phyloP scores from a whole-genome alignment of 148 eudicot genomes.

The Tetragonia tetragonoides region DNA sequence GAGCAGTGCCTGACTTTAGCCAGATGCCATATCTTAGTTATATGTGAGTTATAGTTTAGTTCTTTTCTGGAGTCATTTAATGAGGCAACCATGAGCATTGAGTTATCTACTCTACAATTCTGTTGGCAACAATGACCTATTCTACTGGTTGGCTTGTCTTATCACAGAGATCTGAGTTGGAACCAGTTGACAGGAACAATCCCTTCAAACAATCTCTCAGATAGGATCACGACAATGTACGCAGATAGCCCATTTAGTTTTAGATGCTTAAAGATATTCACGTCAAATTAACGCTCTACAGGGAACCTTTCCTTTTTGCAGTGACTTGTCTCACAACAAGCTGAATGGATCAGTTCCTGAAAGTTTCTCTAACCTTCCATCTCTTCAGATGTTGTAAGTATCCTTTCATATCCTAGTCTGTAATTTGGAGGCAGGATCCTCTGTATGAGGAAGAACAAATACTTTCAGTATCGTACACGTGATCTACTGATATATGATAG shows the following conservation, averaged over 20 bases:
- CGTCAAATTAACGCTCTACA: background rate
- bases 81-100: background rate
- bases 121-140: slow-evolving; percentile 4
- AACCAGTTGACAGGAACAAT: slow-evolving; percentile 72
- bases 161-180: slow-evolving; percentile 72
- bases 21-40: slow-evolving; percentile 53
- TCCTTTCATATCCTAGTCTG: background rate
- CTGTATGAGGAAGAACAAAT: background rate
- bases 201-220: slow-evolving; percentile 57
- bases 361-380: slow-evolving; percentile 59
- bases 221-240: slow-evolving; percentile 73
- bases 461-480: background rate
- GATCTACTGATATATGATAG: background rate
- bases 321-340: slow-evolving; percentile 62
- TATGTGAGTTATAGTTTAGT: slow-evolving; percentile 48
- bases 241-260: slow-evolving; percentile 18
- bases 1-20: slow-evolving; percentile 77
- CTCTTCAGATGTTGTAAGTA: slow-evolving; percentile 75
- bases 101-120: background rate
- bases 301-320: slow-evolving; percentile 26
- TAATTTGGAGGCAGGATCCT: background rate
- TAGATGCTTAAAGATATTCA: background rate
- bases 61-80: background rate
- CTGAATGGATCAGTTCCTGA: slow-evolving; percentile 73
- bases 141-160: slow-evolving; percentile 8